Evolutionary conservation across 495 filamentous ascomycete genomes (phyloP).

Genomic region (Aspergillus nidulans): DNA sequence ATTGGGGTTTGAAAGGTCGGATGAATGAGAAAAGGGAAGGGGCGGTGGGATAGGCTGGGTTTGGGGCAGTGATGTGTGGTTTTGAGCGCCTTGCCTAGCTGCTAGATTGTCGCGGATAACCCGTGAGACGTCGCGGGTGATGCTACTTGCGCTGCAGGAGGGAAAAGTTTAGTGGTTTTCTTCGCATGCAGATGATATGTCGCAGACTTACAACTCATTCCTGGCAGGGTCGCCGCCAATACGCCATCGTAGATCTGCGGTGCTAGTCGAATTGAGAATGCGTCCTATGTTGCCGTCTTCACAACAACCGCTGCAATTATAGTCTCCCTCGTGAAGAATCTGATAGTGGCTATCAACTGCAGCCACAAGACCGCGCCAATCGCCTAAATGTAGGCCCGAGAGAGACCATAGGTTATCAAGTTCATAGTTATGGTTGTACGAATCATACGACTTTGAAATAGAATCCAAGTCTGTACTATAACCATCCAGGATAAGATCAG

Average conservation of each 20-base stretch:
- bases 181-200: neutral
- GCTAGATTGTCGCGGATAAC: conserved; percentile 39
- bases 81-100: conserved; percentile 19
- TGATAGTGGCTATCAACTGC: conserved; percentile 47
- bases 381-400: conserved; percentile 41
- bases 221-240: conserved; percentile 34
- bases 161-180: conserved; percentile 11
- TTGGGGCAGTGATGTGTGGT: conserved; percentile 15
- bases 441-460: conserved; percentile 33
- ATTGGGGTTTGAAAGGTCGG: conserved; percentile 3
- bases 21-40: conserved; percentile 12
- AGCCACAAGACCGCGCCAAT: conserved; percentile 43
- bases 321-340: conserved; percentile 32
- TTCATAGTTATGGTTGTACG: conserved; percentile 38
- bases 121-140: conserved; percentile 41
- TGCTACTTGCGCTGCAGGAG: conserved; percentile 36
- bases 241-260: conserved; percentile 32
- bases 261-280: conserved; percentile 31
- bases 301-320: conserved; percentile 26
- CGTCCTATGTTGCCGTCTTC: conserved; percentile 34
- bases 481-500: conserved; percentile 35
- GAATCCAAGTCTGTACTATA: conserved; percentile 39
- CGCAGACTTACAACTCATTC: conserved; percentile 39
- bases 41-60: conserved; percentile 18
- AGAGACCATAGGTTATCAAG: conserved; percentile 42